A percentile compares a stretch with the other conserved stretches of the same genome.
Evolutionary conservation across 2,329 filamentous ascomycete genomes (phyloP).

Genomic region (Sclerotiophoma versabilis): DNA sequence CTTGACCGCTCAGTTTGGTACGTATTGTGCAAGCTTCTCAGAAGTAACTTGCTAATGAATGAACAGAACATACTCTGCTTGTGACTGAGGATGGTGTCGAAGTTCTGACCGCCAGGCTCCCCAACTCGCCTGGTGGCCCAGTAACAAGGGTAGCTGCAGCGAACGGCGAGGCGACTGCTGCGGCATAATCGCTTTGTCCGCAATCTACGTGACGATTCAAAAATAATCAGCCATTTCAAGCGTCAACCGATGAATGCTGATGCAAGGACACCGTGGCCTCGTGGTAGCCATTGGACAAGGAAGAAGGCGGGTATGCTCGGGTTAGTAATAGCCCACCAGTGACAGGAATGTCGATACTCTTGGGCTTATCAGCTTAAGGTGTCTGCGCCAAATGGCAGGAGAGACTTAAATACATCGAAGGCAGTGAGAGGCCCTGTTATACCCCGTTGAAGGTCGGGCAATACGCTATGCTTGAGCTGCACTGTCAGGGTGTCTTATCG

Average conservation of each 20-base stretch:
- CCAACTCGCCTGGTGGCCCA: conserved; percentile 77
- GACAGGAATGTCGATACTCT: not conserved
- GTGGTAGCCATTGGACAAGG: not conserved
- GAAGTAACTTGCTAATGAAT: not conserved
- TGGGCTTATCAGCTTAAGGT: not conserved
- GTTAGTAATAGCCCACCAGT: not conserved
- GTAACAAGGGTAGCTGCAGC: conserved; percentile 62
- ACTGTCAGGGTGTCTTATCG: no score
- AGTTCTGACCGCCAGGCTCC: conserved; percentile 75
- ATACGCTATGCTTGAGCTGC: no score
- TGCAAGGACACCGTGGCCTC: conserved; percentile 7
- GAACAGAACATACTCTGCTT: conserved; percentile 77
- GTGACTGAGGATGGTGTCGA: conserved; percentile 85
- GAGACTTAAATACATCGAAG: not conserved
- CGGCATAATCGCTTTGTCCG: conserved; percentile 13
- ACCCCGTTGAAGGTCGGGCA: no score
- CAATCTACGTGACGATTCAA: not conserved
- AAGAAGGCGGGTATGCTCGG: not conserved
- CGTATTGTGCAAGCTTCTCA: conserved; percentile 37
- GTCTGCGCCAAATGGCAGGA: not conserved
- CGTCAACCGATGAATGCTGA: not conserved
- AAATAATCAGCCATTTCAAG: not conserved
- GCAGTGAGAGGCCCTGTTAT: not conserved
- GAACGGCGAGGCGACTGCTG: conserved; percentile 35
- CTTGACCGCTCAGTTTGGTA: conserved; percentile 90